Evolutionary conservation across 1,139 yeast species (phyloP).

Genomic region (Yamadazyma blattariae): DNA sequence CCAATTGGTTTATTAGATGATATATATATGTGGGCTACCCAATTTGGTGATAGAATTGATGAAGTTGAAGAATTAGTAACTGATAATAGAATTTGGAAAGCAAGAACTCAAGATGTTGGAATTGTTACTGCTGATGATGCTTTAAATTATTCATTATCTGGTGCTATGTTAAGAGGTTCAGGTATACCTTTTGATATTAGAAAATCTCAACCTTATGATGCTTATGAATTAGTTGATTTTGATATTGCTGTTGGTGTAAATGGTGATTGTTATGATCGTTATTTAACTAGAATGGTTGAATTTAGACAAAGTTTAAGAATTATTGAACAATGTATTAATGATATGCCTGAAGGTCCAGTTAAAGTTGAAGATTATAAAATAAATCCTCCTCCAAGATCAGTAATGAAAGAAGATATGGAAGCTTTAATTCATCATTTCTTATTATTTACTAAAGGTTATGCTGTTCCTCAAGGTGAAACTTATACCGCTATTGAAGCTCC

Average conservation of each 20-base stretch:
- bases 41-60: constrained; percentile 89
- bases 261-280: constrained; percentile 92
- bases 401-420: constrained; percentile 94
- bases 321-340: constrained; percentile 85
- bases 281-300: constrained; percentile 85
- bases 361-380: constrained; percentile 89
- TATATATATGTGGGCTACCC: constrained; percentile 95
- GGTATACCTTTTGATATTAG: constrained; percentile 88
- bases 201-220: constrained; percentile 88
- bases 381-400: constrained; percentile 75
- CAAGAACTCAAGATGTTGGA: constrained; percentile 81
- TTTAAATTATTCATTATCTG: constrained; percentile 74
- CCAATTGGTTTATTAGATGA: constrained; percentile 87
- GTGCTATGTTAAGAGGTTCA: constrained; percentile 89
- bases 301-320: constrained; percentile 89
- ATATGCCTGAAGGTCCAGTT: constrained; percentile 91
- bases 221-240: constrained; percentile 81
- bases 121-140: constrained; percentile 85
- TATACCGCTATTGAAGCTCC: constrained; percentile 93
- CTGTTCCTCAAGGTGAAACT: constrained; percentile 89
- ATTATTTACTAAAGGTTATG: constrained; percentile 83
- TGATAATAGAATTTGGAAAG: constrained; percentile 91
- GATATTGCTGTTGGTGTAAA: constrained; percentile 83
- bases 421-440: constrained; percentile 87
- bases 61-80: constrained; percentile 88